phyloP scores from a whole-genome alignment of 768 basidiomycete genomes.

The Strobilomyces echinocephalus region DNA sequence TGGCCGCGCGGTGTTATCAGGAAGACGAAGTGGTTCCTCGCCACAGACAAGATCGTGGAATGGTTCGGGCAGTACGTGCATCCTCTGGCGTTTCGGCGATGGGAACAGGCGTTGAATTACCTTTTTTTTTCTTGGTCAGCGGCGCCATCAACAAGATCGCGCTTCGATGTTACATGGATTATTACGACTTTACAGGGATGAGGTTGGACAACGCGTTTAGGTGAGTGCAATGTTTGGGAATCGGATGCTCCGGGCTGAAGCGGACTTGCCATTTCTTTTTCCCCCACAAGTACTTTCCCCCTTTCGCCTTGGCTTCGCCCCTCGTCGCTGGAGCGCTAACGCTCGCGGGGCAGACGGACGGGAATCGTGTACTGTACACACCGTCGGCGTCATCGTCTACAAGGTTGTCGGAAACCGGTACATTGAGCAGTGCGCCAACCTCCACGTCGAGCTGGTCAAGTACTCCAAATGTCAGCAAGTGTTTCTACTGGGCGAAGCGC shows the following conservation, averaged over 20 bases:
- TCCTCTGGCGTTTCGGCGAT: not conserved
- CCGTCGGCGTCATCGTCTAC: slow-evolving; percentile 96
- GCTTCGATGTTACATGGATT: slow-evolving; percentile 75
- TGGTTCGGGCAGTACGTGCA: slow-evolving; percentile 86
- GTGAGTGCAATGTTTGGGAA: slow-evolving; percentile 35
- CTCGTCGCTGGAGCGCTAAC: slow-evolving; percentile 1
- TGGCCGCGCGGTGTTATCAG: slow-evolving; percentile 76
- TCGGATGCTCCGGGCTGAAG: not conserved
- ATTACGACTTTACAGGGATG: slow-evolving; percentile 81
- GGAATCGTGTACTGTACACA: slow-evolving; percentile 97
- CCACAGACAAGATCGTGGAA: slow-evolving; percentile 86
- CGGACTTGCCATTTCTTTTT: no score
- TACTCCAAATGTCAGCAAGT: slow-evolving; percentile 98
- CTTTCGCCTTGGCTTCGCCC: not conserved
- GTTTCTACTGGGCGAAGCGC: slow-evolving; percentile 91
- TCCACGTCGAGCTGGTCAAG: slow-evolving; percentile 90
- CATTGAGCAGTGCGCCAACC: slow-evolving; percentile 98
- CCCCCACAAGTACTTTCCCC: slow-evolving; percentile 90
- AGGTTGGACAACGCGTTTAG: slow-evolving; percentile 88
- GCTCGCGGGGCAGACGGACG: slow-evolving; percentile 65
- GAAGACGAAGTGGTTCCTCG: slow-evolving; percentile 82
- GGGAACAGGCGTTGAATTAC: not conserved
- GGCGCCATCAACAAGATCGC: slow-evolving; percentile 70
- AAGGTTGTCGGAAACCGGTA: slow-evolving; percentile 99
- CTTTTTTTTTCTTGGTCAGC: slow-evolving; percentile 36